Evolutionary conservation across 2,329 filamentous ascomycete species (phyloP), one percentile per base, ranked within the genome.

Genomic region (Zymoseptoria brevis): DNA sequence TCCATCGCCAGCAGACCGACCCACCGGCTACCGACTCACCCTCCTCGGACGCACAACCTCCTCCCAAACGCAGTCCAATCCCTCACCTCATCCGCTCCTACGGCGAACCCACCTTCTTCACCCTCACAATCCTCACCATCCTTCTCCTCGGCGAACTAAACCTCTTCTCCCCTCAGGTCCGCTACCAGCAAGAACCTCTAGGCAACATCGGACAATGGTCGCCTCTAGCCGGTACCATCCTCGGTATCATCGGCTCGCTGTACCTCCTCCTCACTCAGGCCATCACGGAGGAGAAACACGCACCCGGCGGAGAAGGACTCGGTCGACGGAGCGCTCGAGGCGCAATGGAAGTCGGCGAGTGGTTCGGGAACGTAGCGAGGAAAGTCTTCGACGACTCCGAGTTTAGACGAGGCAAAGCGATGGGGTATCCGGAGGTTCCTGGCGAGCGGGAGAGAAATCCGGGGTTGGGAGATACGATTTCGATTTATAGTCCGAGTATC

Each of bases 101-200:
- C n/a, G 70, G 85, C 1, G 82, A 85, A 57, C 75, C 85, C 3
- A 83, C 83, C 0, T 64, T 88, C 0, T 86, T 87, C 57, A 79
- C 77, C 1, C 81, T 77, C 5, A 82, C 82, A 1, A 81, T 86
- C 0, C 59, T 87, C 0, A 79, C 81, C 1, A 82, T 87, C 4
- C 73, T 88, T 3, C 74, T 85, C 3, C 71, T 84, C 0, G 86
- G 86, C 0, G 86, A 88, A 70, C 75, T 76, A 30, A 88, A 88
- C 64, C 84, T 88, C 63, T 87, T 79, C 64, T 87, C 82, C 53
- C 19, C 57, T 0, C 82, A 81, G 57, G 75, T 88, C 3, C 65
- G 62, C 0, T 85, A 82, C 60, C 77, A 85, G 61, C 87, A 82
- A 0, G 86, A 88, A 61, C 83, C 84, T 0, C 82, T 87, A 56